These are phyloP conservation scores for Rhizoclosmatium globosum DNA, from an alignment of 192 early-diverging fungal species.

Conservation along the genomic window DNA sequence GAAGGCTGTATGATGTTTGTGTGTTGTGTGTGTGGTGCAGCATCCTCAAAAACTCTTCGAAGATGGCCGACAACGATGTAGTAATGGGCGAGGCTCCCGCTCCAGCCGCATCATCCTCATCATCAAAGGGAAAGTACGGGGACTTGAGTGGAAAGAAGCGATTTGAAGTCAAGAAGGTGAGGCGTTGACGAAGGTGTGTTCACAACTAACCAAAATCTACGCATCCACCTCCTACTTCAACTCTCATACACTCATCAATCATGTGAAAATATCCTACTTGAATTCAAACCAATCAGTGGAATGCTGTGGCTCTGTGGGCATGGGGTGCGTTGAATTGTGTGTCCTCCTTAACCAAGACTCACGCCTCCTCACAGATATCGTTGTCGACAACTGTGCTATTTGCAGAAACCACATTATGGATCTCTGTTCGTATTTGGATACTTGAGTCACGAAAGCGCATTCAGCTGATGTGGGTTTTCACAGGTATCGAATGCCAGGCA, in stretches of 20 bases:
- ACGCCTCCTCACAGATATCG: slow-evolving; percentile 75
- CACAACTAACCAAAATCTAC: no score
- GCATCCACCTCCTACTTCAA: no score
- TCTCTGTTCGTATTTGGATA: slow-evolving; percentile 68
- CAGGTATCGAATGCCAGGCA: slow-evolving; percentile 97
- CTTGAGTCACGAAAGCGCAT: background rate
- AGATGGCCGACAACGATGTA: slow-evolving; percentile 45
- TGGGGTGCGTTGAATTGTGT: slow-evolving; percentile 77
- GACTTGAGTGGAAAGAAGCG: slow-evolving; percentile 68
- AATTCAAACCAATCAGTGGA: slow-evolving; percentile 75
- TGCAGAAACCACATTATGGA: slow-evolving; percentile 99
- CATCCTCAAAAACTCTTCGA: slow-evolving; percentile 26
- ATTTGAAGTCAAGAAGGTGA: slow-evolving; percentile 96
- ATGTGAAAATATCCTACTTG: background rate
- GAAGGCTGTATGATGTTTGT: no score
- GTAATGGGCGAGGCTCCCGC: slow-evolving; percentile 43
- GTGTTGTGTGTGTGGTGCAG: no score
- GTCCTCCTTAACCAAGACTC: background rate
- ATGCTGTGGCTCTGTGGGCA: slow-evolving; percentile 97
- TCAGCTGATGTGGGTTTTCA: background rate
- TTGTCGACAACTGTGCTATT: slow-evolving; percentile 98
- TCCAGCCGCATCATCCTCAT: slow-evolving; percentile 39
- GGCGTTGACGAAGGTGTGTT: background rate
- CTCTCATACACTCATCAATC: no score
- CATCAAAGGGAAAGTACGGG: slow-evolving; percentile 56